phyloP scores from a whole-genome alignment of 331 rosid species.

The Phaseolus coccineus region DNA sequence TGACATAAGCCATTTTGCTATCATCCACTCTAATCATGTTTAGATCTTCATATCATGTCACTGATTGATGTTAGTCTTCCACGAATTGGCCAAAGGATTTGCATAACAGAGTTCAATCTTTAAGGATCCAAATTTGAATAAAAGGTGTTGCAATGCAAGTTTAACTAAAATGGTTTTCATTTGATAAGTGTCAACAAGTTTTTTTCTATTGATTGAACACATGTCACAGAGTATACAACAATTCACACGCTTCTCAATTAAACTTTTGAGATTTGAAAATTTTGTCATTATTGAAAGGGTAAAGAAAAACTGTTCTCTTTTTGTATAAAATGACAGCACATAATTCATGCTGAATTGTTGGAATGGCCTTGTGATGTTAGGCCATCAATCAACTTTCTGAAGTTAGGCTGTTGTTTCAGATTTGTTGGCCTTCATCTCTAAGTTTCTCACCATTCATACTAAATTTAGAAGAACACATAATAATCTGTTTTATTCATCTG shows the following conservation, averaged over 20 bases:
- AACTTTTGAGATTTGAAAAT: no score
- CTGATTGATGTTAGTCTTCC: not conserved
- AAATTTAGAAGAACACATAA: not conserved
- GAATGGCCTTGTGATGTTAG: not conserved
- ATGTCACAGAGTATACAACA: no score
- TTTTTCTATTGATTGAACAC: no score
- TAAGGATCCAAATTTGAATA: no score
- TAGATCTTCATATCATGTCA: not conserved
- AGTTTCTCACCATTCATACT: not conserved
- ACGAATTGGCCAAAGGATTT: not conserved
- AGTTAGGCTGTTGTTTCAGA: slow-evolving; percentile 3
- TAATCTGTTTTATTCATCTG: not conserved
- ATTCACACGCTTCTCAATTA: no score
- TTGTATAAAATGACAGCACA: not conserved
- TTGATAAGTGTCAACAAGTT: no score
- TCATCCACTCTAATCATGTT: slow-evolving; percentile 19
- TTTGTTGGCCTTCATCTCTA: not conserved
- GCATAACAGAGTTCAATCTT: not conserved
- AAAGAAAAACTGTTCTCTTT: not conserved
- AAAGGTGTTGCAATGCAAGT: no score
- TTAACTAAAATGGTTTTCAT: no score
- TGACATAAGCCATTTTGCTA: slow-evolving; percentile 33
- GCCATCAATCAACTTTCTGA: slow-evolving; percentile 25
- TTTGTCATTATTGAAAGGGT: not conserved
- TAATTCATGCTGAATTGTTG: not conserved